Percentiles rank a stretch among this genome's conserved stretches.
phyloP scores from a whole-genome alignment of 768 basidiomycete genomes.

The Postia placenta region DNA sequence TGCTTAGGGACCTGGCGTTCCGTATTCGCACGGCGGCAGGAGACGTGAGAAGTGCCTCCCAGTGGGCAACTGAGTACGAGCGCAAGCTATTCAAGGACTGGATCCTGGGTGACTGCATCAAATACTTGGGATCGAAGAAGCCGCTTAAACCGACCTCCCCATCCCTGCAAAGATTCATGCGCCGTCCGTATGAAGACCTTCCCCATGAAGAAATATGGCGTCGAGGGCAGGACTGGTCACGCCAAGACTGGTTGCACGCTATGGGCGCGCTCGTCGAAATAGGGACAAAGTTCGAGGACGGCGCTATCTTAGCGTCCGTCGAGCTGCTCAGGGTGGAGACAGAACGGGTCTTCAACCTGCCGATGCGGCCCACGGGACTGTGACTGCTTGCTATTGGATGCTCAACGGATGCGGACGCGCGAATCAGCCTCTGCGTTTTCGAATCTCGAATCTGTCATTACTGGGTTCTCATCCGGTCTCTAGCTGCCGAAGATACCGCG shows the following conservation, averaged over 20 bases:
- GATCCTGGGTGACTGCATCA: slow-evolving; percentile 49
- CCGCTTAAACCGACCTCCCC: slow-evolving; percentile 32
- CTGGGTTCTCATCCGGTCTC: neutral
- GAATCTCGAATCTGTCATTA: too few species aligned
- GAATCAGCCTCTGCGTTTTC: too few species aligned
- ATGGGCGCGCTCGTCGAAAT: slow-evolving; percentile 41
- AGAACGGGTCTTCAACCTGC: slow-evolving; percentile 38
- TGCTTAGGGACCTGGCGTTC: slow-evolving; percentile 52
- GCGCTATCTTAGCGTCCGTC: slow-evolving; percentile 45
- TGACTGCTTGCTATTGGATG: neutral
- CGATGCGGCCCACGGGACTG: slow-evolving; percentile 36
- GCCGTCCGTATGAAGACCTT: slow-evolving; percentile 35
- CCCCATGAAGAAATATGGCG: too few species aligned
- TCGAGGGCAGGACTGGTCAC: slow-evolving; percentile 71
- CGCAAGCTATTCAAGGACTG: slow-evolving; percentile 41
- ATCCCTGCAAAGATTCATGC: slow-evolving; percentile 46
- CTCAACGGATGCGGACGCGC: too few species aligned
- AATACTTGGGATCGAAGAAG: slow-evolving; percentile 45
- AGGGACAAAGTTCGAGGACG: slow-evolving; percentile 48
- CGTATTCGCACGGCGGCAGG: slow-evolving; percentile 29
- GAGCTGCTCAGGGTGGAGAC: slow-evolving; percentile 43
- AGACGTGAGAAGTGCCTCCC: slow-evolving; percentile 27
- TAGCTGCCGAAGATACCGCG: neutral
- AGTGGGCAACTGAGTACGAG: slow-evolving; percentile 43
- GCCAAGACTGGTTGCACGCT: slow-evolving; percentile 57